Evolutionary conservation across 306 rosid genomes (phyloP).

Genomic region (Leucaena leucocephala): DNA sequence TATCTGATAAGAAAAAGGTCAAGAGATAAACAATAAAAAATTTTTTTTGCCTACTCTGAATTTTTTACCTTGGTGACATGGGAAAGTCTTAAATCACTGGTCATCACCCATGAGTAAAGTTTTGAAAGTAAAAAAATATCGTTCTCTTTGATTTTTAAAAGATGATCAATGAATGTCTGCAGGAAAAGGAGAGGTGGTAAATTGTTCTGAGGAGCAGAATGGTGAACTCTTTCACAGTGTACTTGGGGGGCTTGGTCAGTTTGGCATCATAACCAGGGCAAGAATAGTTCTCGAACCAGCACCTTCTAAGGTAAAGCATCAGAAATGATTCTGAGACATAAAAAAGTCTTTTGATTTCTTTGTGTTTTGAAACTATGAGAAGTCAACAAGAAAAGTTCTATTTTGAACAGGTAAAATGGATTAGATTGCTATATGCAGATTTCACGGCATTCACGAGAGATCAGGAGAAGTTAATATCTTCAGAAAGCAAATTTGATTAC

Average conservation of each 20-base stretch:
- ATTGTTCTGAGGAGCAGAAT: conserved; percentile 23
- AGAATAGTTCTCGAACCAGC: conserved; percentile 17
- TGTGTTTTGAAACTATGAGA: conserved; percentile 2
- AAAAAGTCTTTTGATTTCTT: conserved; percentile 2
- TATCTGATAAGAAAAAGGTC: conserved; percentile 22
- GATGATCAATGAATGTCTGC: conserved; percentile 28
- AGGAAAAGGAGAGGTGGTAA: conserved; percentile 27
- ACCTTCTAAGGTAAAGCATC: conserved; percentile 34
- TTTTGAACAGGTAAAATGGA: conserved; percentile 51
- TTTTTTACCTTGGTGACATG: not conserved
- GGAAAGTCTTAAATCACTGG: not conserved
- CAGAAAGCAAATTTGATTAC: conserved; percentile 9
- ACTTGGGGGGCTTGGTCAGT: conserved; percentile 27
- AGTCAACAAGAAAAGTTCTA: not conserved
- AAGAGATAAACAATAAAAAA: not conserved
- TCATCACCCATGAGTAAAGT: not conserved
- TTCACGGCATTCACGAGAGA: conserved; percentile 31
- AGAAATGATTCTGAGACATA: not conserved
- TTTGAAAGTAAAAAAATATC: not conserved
- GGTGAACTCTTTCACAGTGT: conserved; percentile 27
- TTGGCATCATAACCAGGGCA: conserved; percentile 21
- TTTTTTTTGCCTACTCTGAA: conserved; percentile 27
- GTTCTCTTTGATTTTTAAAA: conserved; percentile 24
- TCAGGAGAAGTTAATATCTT: conserved; percentile 11
- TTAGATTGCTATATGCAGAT: conserved; percentile 37